Conservation (phyloP, 2,329 filamentous ascomycete genomes). For the Colletotrichum theobromicola region DNA sequence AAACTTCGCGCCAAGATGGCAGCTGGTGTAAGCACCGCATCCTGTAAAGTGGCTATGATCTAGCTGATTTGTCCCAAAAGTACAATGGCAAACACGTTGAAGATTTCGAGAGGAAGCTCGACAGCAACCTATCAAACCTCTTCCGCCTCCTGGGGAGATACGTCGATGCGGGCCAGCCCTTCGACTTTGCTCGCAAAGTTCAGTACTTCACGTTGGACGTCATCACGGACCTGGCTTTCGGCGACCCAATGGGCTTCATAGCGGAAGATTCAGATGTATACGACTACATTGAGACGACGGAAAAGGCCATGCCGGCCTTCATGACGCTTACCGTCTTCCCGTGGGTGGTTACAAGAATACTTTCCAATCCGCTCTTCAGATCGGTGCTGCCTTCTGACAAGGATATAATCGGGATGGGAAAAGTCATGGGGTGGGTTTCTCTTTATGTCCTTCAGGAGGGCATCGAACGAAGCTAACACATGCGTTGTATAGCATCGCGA, state of each 20-base stretch:
- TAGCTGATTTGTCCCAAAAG: not conserved
- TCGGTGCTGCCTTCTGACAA: constrained; percentile 43
- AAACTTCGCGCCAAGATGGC: constrained; percentile 53
- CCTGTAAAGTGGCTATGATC: not conserved
- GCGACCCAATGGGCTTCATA: constrained; percentile 51
- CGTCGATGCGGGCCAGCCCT: constrained; percentile 38
- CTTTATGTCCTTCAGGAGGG: no score
- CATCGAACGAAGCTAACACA: constrained; percentile 33
- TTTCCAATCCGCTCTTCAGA: constrained; percentile 44
- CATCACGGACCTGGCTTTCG: constrained; percentile 56
- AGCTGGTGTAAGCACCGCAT: constrained; percentile 43
- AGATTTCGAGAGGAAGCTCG: constrained; percentile 51
- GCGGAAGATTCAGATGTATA: constrained; percentile 50
- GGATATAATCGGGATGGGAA: constrained; percentile 40
- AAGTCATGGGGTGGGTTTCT: constrained; percentile 49
- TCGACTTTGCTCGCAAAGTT: constrained; percentile 52
- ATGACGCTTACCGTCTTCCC: constrained; percentile 47
- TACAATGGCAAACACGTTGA: constrained; percentile 60
- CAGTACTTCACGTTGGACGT: constrained; percentile 61
- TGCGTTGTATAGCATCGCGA: constrained; percentile 40
- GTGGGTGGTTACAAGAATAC: constrained; percentile 39
- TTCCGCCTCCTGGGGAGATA: constrained; percentile 48
- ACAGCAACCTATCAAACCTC: constrained; percentile 49
- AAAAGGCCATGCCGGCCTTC: constrained; percentile 45
- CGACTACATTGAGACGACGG: constrained; percentile 49